Base-by-base conservation (phyloP, 2,329 filamentous ascomycete species). In the Sordariomycetes sp. region DNA sequence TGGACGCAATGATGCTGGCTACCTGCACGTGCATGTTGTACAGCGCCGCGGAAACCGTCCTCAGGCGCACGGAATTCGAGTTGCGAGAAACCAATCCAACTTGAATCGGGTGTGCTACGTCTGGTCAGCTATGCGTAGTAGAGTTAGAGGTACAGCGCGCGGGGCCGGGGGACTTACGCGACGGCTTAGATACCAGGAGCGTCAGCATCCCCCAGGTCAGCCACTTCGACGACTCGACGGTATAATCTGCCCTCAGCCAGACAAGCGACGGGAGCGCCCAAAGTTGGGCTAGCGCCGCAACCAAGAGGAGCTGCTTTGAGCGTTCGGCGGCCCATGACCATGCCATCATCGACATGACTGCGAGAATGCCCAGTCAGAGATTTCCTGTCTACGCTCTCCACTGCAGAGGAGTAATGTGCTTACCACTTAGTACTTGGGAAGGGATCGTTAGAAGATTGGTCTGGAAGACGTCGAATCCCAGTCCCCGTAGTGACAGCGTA, bases 1-100 rank as follows among this genome's bases (percentile, higher is more conserved):
- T 32, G 8, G 28, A 32, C 28, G 28, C 28, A 32, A 32, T 32
- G 28, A 32, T 32, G 28, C 28, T 32, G 28, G 72, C 73, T 1
- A 72, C 63, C 62, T 79, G 76, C 3, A 76, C 71, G 53, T 70
- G 68, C 67, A 76, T 72, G 57, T 63, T 67, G 20, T 60, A 63
- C 50, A 77, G 64, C 0, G 80, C 82, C 0, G 80, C 78, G 0
- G 80, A 79, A 1, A 87, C 80, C 1, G 83, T 80, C 6, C 83
- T 72, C 4, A 79, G 80, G 10, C 82, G 74, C 10, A 87, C 81
- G 1, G 77, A 74, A 60, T 83, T 82, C 1, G 80, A 77, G 63
- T 86, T 87, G 53, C 78, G 71, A 1, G 72, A 75, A 61, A 72
- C 73, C 72, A 74, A 76, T n/a, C 65, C 72, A 4, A 76, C 74